Percentiles rank a stretch among this genome's conserved stretches.
Evolutionary conservation across 2,329 filamentous ascomycete species (phyloP).

Genomic region (Fusarium concolor): DNA sequence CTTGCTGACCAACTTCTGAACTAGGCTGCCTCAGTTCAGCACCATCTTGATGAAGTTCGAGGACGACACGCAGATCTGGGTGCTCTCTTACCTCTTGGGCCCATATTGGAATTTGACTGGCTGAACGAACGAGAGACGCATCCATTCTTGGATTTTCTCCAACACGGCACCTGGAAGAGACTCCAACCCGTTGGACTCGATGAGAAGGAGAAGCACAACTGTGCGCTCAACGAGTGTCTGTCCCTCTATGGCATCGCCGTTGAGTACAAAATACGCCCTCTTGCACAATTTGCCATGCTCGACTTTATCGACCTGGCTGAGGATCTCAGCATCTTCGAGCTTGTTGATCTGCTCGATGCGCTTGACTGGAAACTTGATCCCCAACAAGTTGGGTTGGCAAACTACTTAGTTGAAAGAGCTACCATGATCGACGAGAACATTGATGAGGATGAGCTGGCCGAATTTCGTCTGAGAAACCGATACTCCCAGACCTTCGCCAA

Average conservation of each 20-base stretch:
- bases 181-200: background rate
- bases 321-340: background rate
- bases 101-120: background rate
- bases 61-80: background rate
- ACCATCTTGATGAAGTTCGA: background rate
- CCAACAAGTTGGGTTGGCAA: background rate
- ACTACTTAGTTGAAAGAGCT: background rate
- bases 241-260: background rate
- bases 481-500: background rate
- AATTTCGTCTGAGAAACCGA: background rate
- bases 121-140: background rate
- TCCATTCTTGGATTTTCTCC: background rate
- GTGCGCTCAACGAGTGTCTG: background rate
- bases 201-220: background rate
- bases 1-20: background rate
- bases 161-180: background rate
- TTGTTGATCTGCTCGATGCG: background rate
- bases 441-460: accelerated
- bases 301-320: background rate
- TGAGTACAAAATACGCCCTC: background rate
- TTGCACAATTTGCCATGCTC: background rate
- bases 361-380: background rate
- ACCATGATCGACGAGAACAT: background rate
- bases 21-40: background rate
- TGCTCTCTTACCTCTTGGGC: background rate